Conservation (phyloP, 1,284 basidiomycete species). For the Moesziomyces antarcticus region DNA sequence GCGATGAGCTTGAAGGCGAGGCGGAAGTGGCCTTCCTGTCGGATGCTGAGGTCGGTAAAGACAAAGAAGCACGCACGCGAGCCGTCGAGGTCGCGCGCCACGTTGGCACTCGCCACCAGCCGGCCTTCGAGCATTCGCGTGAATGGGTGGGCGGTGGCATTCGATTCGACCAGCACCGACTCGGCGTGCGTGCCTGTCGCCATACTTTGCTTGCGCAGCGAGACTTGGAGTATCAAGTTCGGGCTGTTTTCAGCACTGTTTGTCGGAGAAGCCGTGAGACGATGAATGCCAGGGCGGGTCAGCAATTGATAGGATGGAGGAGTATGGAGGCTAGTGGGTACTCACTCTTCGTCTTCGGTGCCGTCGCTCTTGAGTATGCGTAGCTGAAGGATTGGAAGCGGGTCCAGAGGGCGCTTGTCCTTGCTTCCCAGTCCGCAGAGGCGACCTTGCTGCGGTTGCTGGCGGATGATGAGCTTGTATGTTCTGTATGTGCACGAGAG, state of each 20-base stretch:
- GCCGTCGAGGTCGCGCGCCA: slow-evolving; percentile 45
- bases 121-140: slow-evolving; percentile 50
- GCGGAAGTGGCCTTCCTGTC: slow-evolving; percentile 45
- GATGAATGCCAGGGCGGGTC: no score
- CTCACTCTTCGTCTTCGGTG: slow-evolving; percentile 47
- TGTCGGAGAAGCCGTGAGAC: neutral
- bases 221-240: slow-evolving; percentile 42
- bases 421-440: slow-evolving; percentile 52
- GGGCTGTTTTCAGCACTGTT: slow-evolving; percentile 47
- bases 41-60: slow-evolving; percentile 52
- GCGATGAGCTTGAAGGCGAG: slow-evolving; percentile 45
- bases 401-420: slow-evolving; percentile 53
- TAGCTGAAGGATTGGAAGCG: slow-evolving; percentile 53
- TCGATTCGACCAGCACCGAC: slow-evolving; percentile 30
- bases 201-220: slow-evolving; percentile 28
- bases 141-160: slow-evolving; percentile 24
- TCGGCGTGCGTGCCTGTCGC: slow-evolving; percentile 14
- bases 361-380: slow-evolving; percentile 34
- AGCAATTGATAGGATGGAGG: neutral
- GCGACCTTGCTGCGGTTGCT: slow-evolving; percentile 51
- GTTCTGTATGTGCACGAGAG: slow-evolving; percentile 11
- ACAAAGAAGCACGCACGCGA: slow-evolving; percentile 50
- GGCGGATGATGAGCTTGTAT: slow-evolving; percentile 43
- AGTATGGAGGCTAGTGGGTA: neutral
- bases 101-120: slow-evolving; percentile 42